A percentile compares a stretch with the other conserved stretches of the same genome.
Evolutionary conservation across 2,329 filamentous ascomycete genomes (phyloP).

Genomic region (Chaetomium sp.): DNA sequence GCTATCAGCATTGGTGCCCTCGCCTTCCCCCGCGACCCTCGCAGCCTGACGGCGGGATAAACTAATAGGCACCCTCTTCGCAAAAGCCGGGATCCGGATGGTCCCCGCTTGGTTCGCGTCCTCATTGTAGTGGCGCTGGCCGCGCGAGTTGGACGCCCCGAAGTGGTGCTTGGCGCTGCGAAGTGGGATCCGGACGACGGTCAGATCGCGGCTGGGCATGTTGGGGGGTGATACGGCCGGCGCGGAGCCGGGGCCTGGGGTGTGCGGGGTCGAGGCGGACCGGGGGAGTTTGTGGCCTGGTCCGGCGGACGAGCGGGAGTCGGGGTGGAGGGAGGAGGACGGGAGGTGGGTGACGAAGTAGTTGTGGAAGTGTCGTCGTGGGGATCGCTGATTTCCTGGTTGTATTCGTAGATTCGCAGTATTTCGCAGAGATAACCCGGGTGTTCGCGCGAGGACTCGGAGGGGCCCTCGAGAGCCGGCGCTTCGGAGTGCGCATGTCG

Average conservation of each 20-base stretch:
- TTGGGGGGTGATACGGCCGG: slow-evolving; percentile 54
- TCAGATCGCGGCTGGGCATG: slow-evolving; percentile 66
- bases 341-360: slow-evolving; percentile 97
- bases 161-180: slow-evolving; percentile 95
- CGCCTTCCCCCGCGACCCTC: slow-evolving; percentile 51
- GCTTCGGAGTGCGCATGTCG: slow-evolving; percentile 12
- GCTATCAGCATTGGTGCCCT: slow-evolving; percentile 65
- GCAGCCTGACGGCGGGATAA: slow-evolving; percentile 39
- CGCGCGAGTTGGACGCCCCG: slow-evolving; percentile 70
- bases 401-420: slow-evolving; percentile 1
- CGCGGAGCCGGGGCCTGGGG: slow-evolving; percentile 44
- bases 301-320: slow-evolving; percentile 58
- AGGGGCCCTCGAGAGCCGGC: slow-evolving; percentile 13
- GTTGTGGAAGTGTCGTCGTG: slow-evolving; percentile 67
- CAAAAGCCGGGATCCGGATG: slow-evolving; percentile 87
- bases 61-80: slow-evolving; percentile 69
- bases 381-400: slow-evolving; percentile 3
- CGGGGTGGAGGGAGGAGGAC: slow-evolving; percentile 85
- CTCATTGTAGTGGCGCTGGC: slow-evolving; percentile 83
- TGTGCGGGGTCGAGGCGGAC: slow-evolving; percentile 75
- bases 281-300: slow-evolving; percentile 82
- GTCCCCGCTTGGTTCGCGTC: slow-evolving; percentile 92
- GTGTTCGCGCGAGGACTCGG: slow-evolving; percentile 6
- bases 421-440: slow-evolving; percentile 1
- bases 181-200: slow-evolving; percentile 89